Conservation (phyloP, 306 rosid species). For the Cucumis hystrix region DNA sequence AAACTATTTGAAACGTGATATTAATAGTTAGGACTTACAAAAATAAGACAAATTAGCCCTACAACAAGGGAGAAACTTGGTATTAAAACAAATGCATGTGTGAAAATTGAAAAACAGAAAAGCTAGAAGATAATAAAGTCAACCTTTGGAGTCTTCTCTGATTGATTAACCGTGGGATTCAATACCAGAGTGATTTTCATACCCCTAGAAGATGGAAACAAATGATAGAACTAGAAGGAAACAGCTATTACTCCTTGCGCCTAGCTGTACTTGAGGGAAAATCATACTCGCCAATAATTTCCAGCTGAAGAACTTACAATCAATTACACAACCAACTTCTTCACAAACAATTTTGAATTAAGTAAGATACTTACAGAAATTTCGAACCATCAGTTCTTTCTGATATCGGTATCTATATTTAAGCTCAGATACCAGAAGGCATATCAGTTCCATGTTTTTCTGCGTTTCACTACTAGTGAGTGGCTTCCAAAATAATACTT, state of each 20-base stretch:
- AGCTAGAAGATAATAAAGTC: neutral
- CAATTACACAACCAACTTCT: too few species aligned
- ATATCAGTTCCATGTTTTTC: neutral
- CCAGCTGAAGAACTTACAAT: neutral
- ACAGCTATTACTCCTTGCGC: neutral
- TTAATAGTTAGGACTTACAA: neutral
- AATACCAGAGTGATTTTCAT: neutral
- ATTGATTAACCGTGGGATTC: neutral
- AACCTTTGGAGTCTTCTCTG: neutral
- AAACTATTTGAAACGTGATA: neutral
- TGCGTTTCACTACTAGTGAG: neutral
- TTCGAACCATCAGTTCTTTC: neutral
- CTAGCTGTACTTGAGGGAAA: neutral
- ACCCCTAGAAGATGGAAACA: neutral
- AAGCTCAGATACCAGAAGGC: neutral
- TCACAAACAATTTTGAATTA: neutral
- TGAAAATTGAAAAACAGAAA: neutral
- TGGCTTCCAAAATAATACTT: neutral
- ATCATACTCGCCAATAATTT: neutral
- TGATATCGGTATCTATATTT: neutral
- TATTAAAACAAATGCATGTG: neutral
- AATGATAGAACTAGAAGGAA: neutral
- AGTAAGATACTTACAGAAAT: neutral
- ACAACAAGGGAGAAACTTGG: neutral
- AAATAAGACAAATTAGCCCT: neutral